A percentile compares a stretch with the other conserved stretches of the same genome.
These are phyloP conservation scores for Hypoxylon sp. DNA, from an alignment of 2,329 filamentous ascomycete genomes.

Conservation along the genomic window DNA sequence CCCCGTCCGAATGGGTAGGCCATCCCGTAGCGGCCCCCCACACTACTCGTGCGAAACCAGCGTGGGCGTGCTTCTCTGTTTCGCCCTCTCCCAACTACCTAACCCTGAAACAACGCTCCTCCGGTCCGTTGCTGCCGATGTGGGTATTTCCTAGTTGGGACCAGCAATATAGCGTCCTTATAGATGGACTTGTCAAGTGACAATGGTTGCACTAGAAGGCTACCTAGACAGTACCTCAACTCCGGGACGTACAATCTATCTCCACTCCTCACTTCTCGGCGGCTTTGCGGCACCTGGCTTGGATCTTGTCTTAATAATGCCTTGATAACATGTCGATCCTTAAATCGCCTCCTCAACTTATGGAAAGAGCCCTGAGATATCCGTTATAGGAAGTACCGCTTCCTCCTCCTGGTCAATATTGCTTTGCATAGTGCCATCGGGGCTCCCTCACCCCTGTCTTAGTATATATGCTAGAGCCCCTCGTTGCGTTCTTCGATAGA, in stretches of 20 bases:
- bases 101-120: conserved; percentile 47
- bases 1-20: conserved; percentile 32
- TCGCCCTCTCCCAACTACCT: conserved; percentile 28
- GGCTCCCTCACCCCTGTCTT: conserved; percentile 15
- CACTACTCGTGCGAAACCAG: conserved; percentile 26
- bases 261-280: conserved; percentile 33
- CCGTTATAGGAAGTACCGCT: conserved; percentile 34
- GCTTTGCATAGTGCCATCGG: conserved; percentile 28
- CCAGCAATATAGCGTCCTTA: conserved; percentile 42
- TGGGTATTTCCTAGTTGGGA: conserved; percentile 48
- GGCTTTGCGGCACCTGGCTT: conserved; percentile 31
- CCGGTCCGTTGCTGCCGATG: conserved; percentile 54
- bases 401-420: conserved; percentile 31
- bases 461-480: conserved; percentile 20
- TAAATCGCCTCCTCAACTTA: conserved; percentile 26
- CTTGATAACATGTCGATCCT: conserved; percentile 38
- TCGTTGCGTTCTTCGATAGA: conserved; percentile 22
- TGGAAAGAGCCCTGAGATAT: conserved; percentile 9
- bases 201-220: conserved; percentile 38
- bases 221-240: conserved; percentile 25
- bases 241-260: conserved; percentile 30
- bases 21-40: conserved; percentile 35
- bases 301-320: conserved; percentile 31
- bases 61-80: conserved; percentile 24
- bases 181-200: conserved; percentile 45